Percentiles rank a stretch among this genome's conserved stretches.
These are phyloP conservation scores for Cercophora scortea DNA, from an alignment of 495 filamentous ascomycete genomes.

Conservation along the genomic window DNA sequence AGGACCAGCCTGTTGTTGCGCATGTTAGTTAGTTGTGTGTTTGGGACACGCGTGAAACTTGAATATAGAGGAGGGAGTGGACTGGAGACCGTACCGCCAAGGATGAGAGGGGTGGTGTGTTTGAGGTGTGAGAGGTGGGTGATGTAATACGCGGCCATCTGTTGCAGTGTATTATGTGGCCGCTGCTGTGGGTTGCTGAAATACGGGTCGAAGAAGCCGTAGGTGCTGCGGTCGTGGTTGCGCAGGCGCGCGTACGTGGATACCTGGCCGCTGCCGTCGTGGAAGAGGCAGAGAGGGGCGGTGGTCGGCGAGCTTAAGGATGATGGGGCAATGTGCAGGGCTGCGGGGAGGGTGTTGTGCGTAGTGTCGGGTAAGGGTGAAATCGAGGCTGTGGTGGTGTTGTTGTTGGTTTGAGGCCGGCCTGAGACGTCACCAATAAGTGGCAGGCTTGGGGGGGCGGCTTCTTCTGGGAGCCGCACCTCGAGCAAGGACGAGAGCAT, in stretches of 20 bases:
- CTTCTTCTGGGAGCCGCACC: not conserved
- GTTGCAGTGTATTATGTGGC: not conserved
- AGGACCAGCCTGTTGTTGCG: not conserved
- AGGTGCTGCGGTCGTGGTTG: not conserved
- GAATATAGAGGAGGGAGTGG: not conserved
- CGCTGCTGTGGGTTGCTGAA: not conserved
- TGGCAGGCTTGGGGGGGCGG: not conserved
- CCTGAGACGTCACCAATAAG: not conserved
- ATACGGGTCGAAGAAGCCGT: not conserved
- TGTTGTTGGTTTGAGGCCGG: not conserved
- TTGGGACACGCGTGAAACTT: not conserved
- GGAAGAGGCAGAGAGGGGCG: not conserved
- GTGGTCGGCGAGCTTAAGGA: not conserved
- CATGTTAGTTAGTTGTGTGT: not conserved
- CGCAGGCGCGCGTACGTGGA: not conserved
- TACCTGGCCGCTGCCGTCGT: not conserved
- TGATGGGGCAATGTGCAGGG: not conserved
- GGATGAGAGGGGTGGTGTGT: not conserved
- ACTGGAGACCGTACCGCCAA: not conserved
- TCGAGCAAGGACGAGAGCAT: not conserved
- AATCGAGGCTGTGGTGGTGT: not conserved
- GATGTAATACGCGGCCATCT: not conserved
- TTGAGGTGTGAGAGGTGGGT: not conserved
- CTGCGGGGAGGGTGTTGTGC: not conserved
- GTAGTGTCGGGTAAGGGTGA: not conserved